Evolutionary conservation across 495 filamentous ascomycete genomes (phyloP), one percentile per base, ranked within the genome.

Genomic region (Hypomontagnella submonticulosa): DNA sequence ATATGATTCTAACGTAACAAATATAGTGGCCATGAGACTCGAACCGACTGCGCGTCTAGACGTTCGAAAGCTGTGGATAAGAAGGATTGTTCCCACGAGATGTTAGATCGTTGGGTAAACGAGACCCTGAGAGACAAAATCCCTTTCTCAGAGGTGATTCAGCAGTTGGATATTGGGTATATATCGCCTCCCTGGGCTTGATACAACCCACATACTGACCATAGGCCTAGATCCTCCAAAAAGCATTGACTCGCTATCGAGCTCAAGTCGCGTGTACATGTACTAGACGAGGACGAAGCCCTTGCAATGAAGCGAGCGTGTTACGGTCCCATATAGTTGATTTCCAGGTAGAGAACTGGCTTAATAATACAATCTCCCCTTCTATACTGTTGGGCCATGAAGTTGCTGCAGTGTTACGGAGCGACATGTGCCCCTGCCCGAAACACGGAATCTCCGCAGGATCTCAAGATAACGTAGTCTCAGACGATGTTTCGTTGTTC

Each of bases 81-180:
- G 40, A n/a, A 38, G 34, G 12, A 13, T 37, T 55, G 52, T 15
- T 63, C 71, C 33, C 62, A 61, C 23, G 54, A 70, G 2, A 70
- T 80, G 77, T 55, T 81, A 49, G 67, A 66, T 37, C 61, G 61
- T 32, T 81, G 78, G 77, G 66, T 58, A 20, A 70, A 63, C 19
- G 75, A 81, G 61, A 71, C 69, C 18, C 54, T 69, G 36, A 73
- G 66, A 7, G 70, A 58, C 13, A 75, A 77, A n/a, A 75, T 81
- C 41, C 71, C 79, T 43, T 71, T 79, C 53, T 76, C 42, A 58
- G 79, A 81, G 67, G 72, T 70, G 15, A 69, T 59, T 36, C 71
- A 74, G 40, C 69, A 72, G 32, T 37, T 54, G 8, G 48, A 56
- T 19, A 48, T 30, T 44, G 59, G 32, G 71, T 73, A 61, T 54